Percentiles rank a stretch among this genome's conserved stretches.
phyloP scores from a whole-genome alignment of 169 alveolate species.

The Babesia ovata region DNA sequence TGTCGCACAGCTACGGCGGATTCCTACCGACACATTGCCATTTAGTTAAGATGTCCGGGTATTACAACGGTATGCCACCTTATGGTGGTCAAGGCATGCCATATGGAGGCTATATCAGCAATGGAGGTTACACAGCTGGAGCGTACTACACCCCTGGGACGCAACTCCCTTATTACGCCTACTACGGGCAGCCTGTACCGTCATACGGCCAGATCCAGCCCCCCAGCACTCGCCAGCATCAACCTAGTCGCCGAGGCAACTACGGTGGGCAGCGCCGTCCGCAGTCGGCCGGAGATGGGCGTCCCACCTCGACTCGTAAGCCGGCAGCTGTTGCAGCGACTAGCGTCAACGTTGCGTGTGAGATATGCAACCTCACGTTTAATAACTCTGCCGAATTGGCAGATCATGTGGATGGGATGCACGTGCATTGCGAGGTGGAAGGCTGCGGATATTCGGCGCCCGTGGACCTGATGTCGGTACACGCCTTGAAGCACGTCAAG shows the following conservation, averaged over 20 bases:
- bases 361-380: conserved; percentile 64
- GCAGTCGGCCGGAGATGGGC: background rate
- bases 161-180: conserved; percentile 13
- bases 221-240: background rate
- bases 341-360: conserved; percentile 26
- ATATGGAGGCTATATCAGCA: conserved; percentile 1
- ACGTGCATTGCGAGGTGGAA: conserved; percentile 69
- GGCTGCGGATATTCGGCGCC: conserved; percentile 76
- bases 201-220: background rate
- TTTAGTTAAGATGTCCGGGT: conserved; percentile 1
- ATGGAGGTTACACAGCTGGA: conserved; percentile 1
- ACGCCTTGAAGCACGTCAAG: conserved; percentile 67
- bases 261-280: conserved; percentile 13
- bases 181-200: background rate
- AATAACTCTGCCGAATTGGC: conserved; percentile 41
- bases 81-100: conserved; percentile 19
- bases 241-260: background rate
- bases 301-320: background rate
- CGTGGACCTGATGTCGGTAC: conserved; percentile 69
- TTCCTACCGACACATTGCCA: background rate
- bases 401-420: conserved; percentile 69
- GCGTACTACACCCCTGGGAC: conserved; percentile 3
- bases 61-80: background rate
- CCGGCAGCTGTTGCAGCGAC: background rate
- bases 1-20: background rate